Evolutionary conservation across 2,329 filamentous ascomycete genomes (phyloP), one percentile per base, ranked within the genome.

Genomic region (Fusarium virguliforme): DNA sequence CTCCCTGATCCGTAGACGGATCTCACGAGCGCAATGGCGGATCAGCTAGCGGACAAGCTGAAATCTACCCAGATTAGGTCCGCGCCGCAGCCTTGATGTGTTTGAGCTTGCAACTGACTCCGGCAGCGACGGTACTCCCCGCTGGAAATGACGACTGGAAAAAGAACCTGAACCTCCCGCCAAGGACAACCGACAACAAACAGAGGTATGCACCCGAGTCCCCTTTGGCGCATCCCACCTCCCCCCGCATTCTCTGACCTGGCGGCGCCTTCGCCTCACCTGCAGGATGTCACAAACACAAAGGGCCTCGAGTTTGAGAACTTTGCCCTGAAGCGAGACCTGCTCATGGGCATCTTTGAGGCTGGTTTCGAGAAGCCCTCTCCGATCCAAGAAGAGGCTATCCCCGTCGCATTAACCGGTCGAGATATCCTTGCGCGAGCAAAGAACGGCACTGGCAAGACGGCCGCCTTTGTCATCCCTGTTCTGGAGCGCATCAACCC

Each of bases 341-440:
- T 99, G 68, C 90, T 99, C 85, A 99, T 98, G 95, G 96, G 96
- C 70, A 98, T 99, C 74, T 99, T 98, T 82, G 96, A 99, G 85
- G 96, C 96, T 75, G 96, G 96, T 71, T 99, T 98, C 82, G 96
- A 99, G 82, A 98, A 97, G 84, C 96, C 96, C 15, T 99, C 96
- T 63, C 96, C 96, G 10, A 99, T 99, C 77, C 96, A 99, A 89
- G 96, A 99, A 91, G 96, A 98, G 85, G 94, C 96, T 61, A 98
- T 99, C 78, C 96, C 96, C 53, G 95, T 99, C 73, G 96, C 96
- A 56, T 88, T 99, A 63, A 97, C 95, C 53, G 96, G 96, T 62
- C 90, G 95, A 83, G 96, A 99, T 80, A 95, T 99, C 77, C 89
- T 99, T 72, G 96, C 96, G 66, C 90, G 96, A 83, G 96, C 96